Evolutionary conservation across 371 early-diverging fungal genomes (phyloP).

Genomic region (Mucor plumbeus): DNA sequence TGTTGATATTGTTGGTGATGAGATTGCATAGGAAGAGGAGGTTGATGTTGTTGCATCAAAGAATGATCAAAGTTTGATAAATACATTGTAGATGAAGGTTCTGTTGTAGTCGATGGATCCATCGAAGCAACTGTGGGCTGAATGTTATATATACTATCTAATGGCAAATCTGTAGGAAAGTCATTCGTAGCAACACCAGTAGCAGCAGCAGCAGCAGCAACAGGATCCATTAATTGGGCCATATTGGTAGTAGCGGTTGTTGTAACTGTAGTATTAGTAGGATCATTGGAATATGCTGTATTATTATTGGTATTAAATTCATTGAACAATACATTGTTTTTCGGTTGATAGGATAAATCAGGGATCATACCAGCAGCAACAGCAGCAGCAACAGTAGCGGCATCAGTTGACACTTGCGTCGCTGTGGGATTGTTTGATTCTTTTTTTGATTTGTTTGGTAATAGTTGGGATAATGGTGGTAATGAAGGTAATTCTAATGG

Average conservation of each 20-base stretch:
- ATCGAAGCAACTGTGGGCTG: slow-evolving; percentile 9
- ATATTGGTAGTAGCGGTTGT: not conserved
- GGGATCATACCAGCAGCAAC: slow-evolving; percentile 15
- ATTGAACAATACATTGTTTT: not conserved
- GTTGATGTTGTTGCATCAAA: slow-evolving; percentile 4
- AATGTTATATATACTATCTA: slow-evolving; percentile 8
- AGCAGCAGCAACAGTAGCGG: slow-evolving; percentile 8
- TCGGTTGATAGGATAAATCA: not conserved
- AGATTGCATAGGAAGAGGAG: not conserved
- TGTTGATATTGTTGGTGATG: not conserved
- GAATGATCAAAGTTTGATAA: not conserved
- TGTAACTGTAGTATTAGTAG: not conserved
- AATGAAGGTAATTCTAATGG: slow-evolving; percentile 35
- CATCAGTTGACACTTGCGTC: not conserved
- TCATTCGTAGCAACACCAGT: not conserved
- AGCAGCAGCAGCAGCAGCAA: slow-evolving; percentile 5
- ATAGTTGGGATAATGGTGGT: slow-evolving; percentile 36
- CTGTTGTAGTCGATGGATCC: not conserved
- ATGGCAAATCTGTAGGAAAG: not conserved
- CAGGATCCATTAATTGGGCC: slow-evolving; percentile 16
- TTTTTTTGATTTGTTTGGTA: slow-evolving; percentile 16
- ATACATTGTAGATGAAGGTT: not conserved
- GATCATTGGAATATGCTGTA: not conserved
- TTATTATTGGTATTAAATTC: slow-evolving; percentile 4
- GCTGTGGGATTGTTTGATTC: not conserved